phyloP scores from a whole-genome alignment of 2,329 filamentous ascomycete species.

The Nothopassalora personata region DNA sequence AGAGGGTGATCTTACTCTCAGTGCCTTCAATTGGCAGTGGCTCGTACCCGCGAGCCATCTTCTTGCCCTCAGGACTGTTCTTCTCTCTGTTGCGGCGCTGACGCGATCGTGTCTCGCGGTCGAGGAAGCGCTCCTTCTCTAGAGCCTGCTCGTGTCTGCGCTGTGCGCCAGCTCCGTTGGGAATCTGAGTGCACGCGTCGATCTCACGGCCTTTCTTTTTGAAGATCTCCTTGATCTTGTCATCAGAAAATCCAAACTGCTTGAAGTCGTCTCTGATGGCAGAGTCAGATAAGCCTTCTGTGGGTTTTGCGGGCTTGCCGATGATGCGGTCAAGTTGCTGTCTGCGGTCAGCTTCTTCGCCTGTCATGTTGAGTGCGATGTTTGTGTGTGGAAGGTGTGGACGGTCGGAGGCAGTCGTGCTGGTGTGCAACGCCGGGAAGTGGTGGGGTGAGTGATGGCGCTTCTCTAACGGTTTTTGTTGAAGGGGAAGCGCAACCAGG shows the following conservation, averaged over 20 bases:
- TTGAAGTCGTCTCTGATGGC: slow-evolving; percentile 3
- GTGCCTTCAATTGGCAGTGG: not conserved
- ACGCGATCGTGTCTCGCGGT: not conserved
- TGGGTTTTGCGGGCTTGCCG: not conserved
- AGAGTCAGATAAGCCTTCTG: not conserved
- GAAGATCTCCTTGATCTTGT: slow-evolving; percentile 2
- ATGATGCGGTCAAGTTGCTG: not conserved
- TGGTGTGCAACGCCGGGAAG: not conserved
- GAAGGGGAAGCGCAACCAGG: not conserved
- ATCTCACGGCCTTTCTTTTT: not conserved
- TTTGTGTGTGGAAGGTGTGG: not conserved
- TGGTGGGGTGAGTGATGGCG: not conserved
- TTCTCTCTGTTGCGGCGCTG: not conserved
- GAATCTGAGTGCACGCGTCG: not conserved
- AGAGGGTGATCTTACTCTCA: slow-evolving; percentile 33
- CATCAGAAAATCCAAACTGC: not conserved
- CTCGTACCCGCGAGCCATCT: not conserved
- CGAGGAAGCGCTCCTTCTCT: not conserved
- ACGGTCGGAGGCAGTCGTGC: not conserved
- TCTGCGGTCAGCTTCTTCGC: not conserved
- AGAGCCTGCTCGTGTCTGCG: not conserved
- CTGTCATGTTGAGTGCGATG: not conserved
- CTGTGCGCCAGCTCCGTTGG: not conserved
- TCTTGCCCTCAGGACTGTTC: not conserved
- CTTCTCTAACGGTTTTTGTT: not conserved